These are phyloP conservation scores for Selaginella tamariscina DNA, from an alignment of 75 land plant genomes.

Conservation along the genomic window DNA sequence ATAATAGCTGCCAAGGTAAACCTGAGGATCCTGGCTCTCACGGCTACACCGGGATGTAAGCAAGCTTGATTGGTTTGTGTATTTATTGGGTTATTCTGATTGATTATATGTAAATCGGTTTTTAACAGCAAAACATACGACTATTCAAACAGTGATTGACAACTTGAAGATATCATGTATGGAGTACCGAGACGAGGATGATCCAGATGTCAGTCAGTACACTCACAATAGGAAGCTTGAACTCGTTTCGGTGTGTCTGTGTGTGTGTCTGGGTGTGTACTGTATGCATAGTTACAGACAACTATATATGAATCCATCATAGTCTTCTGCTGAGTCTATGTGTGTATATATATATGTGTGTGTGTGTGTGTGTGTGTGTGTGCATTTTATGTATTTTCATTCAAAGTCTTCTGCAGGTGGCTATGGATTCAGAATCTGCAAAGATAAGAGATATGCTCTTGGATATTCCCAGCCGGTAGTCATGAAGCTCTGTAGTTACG, in stretches of 20 bases:
- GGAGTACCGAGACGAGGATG: slow-evolving; percentile 81
- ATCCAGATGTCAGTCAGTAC: slow-evolving; percentile 71
- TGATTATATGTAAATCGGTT: background rate
- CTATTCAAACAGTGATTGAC: slow-evolving; percentile 75
- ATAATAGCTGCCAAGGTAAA: slow-evolving; percentile 3
- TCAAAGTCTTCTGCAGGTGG: slow-evolving; percentile 36
- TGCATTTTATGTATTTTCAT: slow-evolving; percentile 15
- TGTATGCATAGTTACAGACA: too few species aligned
- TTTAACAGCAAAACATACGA: slow-evolving; percentile 63
- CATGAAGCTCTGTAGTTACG: slow-evolving; percentile 34
- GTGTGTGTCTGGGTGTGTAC: too few species aligned
- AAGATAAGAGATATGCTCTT: slow-evolving; percentile 45
- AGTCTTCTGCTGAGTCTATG: too few species aligned
- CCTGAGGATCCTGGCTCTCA: background rate
- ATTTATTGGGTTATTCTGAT: too few species aligned
- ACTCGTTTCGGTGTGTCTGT: slow-evolving; percentile 45
- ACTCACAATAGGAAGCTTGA: slow-evolving; percentile 65
- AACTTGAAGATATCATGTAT: slow-evolving; percentile 77
- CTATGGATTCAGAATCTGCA: slow-evolving; percentile 57
- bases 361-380: too few species aligned
- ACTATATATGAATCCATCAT: too few species aligned
- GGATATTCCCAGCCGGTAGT: slow-evolving; percentile 51
- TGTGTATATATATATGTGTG: too few species aligned
- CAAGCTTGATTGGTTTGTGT: too few species aligned
- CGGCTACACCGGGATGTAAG: slow-evolving; percentile 12